phyloP scores from a whole-genome alignment of 2,329 filamentous ascomycete species.

The Daldinia sp. region DNA sequence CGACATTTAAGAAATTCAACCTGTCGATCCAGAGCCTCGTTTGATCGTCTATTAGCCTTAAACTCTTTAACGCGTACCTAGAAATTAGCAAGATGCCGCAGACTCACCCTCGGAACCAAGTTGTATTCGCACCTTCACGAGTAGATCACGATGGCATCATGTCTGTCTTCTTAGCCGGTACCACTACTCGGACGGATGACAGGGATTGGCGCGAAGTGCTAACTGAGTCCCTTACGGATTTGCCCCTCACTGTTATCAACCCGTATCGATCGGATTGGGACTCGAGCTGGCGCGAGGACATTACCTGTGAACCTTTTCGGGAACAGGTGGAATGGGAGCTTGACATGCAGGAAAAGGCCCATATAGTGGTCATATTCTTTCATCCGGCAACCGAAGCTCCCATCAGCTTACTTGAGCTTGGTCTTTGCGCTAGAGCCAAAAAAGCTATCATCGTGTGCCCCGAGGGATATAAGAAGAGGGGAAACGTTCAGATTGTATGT shows the following conservation, averaged over 20 bases:
- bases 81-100: constrained; percentile 17
- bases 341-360: constrained; percentile 63
- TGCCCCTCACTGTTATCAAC: constrained; percentile 67
- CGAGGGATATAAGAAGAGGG: constrained; percentile 66
- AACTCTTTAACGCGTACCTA: background rate
- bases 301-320: constrained; percentile 59
- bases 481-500: constrained; percentile 71
- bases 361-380: constrained; percentile 69
- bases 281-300: constrained; percentile 63
- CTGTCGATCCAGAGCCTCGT: constrained; percentile 12
- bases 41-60: constrained; percentile 8
- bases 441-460: constrained; percentile 67
- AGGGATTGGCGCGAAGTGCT: constrained; percentile 66
- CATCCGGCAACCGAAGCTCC: constrained; percentile 64
- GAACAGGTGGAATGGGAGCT: constrained; percentile 71
- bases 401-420: constrained; percentile 71
- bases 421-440: constrained; percentile 59
- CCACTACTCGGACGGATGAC: constrained; percentile 58
- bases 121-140: constrained; percentile 50
- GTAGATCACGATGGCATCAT: constrained; percentile 40
- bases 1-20: background rate
- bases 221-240: constrained; percentile 54
- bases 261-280: constrained; percentile 70
- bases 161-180: constrained; percentile 70
- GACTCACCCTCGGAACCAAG: constrained; percentile 42